Conservation (phyloP, 257 asterid genomes). For the Datura wrightii region DNA sequence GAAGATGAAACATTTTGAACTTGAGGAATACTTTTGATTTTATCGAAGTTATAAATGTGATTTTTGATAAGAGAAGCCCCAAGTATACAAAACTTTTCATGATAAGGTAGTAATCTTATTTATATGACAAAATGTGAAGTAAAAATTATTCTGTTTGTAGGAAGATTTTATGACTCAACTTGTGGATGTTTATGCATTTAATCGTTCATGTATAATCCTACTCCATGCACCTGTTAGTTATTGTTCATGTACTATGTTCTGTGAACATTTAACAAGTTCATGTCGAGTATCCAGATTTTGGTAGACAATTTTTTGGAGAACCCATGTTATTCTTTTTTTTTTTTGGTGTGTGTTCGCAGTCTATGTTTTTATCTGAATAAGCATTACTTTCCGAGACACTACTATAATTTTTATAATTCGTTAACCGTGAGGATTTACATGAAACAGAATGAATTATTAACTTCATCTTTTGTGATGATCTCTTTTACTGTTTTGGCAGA, state of each 20-base stretch:
- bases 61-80: neutral
- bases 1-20: neutral
- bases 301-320: neutral
- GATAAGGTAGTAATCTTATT: neutral
- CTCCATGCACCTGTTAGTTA: neutral
- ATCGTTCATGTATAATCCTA: neutral
- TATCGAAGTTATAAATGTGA: neutral
- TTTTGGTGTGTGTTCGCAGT: neutral
- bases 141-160: neutral
- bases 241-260: neutral
- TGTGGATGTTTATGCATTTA: neutral
- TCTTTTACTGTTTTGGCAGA: conserved; percentile 58
- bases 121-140: neutral
- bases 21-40: neutral
- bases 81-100: neutral
- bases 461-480: conserved; percentile 30
- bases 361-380: neutral
- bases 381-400: neutral
- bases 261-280: neutral
- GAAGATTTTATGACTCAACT: conserved; percentile 11
- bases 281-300: neutral
- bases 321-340: neutral
- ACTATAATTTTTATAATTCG: neutral
- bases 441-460: neutral
- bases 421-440: conserved; percentile 11